These are phyloP conservation scores for Beta lomatogona DNA, from an alignment of 179 eudicot species.

Conservation along the genomic window DNA sequence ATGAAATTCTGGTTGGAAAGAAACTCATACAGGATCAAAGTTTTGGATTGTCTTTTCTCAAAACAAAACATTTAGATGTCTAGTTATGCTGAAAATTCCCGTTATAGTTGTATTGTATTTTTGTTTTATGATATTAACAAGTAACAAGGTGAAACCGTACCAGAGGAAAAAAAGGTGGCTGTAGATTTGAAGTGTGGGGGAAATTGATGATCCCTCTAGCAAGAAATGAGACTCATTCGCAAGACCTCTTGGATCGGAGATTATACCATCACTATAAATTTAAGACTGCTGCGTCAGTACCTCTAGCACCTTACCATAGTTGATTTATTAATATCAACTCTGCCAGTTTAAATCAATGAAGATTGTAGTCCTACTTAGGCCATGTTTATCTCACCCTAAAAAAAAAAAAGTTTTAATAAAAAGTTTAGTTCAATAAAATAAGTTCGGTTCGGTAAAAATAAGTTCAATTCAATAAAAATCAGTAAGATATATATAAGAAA, in stretches of 20 bases:
- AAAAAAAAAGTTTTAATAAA: no score
- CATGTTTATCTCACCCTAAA: no score
- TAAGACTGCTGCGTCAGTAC: neutral
- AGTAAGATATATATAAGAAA: neutral
- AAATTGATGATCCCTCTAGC: no score
- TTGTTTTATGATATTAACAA: neutral
- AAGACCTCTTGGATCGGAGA: no score
- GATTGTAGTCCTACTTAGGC: no score
- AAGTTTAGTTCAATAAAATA: no score
- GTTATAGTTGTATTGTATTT: neutral
- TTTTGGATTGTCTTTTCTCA: no score
- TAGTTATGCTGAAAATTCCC: no score
- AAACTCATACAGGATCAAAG: neutral
- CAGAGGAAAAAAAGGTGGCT: neutral
- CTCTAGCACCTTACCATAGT: neutral
- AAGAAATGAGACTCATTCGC: no score
- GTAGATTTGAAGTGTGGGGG: constrained; percentile 12
- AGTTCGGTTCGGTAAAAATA: neutral
- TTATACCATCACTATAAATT: no score
- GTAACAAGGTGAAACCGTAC: neutral
- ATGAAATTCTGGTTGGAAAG: neutral
- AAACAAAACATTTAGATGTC: no score
- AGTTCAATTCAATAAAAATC: neutral
- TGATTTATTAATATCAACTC: neutral
- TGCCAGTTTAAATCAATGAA: no score